Percentiles rank a stretch among this genome's conserved stretches.
phyloP scores from a whole-genome alignment of 139 green algal species.

The Chlamydomonas sp. region DNA sequence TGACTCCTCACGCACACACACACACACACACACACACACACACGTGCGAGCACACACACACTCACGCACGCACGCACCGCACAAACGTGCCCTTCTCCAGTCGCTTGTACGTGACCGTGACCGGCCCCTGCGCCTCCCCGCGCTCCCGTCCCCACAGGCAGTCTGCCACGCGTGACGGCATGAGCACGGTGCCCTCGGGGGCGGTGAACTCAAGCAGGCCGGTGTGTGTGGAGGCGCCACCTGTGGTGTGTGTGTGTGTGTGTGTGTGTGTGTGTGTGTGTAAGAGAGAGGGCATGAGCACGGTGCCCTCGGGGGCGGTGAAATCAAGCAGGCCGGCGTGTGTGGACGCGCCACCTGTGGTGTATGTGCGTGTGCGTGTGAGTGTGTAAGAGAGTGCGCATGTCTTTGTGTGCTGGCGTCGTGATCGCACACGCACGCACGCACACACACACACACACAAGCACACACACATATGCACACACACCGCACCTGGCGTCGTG shows the following conservation, averaged over 20 bases:
- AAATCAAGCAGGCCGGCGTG: constrained; percentile 74
- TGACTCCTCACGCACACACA: too few species aligned
- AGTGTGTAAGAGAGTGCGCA: constrained; percentile 48
- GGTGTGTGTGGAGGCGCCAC: constrained; percentile 36
- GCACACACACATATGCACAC: too few species aligned
- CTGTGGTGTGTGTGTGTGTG: too few species aligned
- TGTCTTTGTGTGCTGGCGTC: too few species aligned
- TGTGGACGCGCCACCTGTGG: constrained; percentile 20
- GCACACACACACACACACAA: too few species aligned
- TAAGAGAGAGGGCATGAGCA: constrained; percentile 47
- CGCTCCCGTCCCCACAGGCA: constrained; percentile 46
- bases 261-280: too few species aligned
- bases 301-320: constrained; percentile 57
- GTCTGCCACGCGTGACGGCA: constrained; percentile 38
- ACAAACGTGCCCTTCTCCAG: constrained; percentile 50
- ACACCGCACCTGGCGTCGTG: too few species aligned
- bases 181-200: constrained; percentile 54
- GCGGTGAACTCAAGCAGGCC: constrained; percentile 71
- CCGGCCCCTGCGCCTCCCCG: constrained; percentile 2
- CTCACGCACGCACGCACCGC: constrained; percentile 12
- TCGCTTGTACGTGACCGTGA: constrained; percentile 40
- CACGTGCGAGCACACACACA: too few species aligned
- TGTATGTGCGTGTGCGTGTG: too few species aligned
- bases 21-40: too few species aligned
- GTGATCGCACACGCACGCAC: too few species aligned